These are phyloP conservation scores for Coemansia sp. DNA, from an alignment of 192 early-diverging fungal genomes.

Conservation along the genomic window DNA sequence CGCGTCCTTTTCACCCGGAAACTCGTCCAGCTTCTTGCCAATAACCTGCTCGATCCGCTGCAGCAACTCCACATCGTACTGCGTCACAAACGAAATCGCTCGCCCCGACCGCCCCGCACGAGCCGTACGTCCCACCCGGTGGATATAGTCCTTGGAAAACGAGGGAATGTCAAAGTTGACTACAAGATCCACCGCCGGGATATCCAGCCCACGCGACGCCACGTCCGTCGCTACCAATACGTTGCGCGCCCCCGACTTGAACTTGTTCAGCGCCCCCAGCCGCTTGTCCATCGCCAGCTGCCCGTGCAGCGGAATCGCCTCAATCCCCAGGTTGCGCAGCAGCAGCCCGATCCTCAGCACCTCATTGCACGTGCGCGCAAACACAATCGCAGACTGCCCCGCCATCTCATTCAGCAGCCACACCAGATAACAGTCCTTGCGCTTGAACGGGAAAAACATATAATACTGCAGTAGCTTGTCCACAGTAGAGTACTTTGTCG, in stretches of 20 bases:
- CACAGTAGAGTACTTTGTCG: constrained; percentile 94
- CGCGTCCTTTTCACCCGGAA: constrained; percentile 76
- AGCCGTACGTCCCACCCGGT: constrained; percentile 83
- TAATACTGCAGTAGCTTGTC: constrained; percentile 92
- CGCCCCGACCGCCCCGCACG: constrained; percentile 78
- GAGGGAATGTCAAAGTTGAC: constrained; percentile 96
- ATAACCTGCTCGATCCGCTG: constrained; percentile 92
- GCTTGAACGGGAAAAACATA: constrained; percentile 93
- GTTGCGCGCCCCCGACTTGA: constrained; percentile 84
- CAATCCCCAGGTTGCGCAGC: constrained; percentile 91
- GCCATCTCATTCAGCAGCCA: constrained; percentile 94
- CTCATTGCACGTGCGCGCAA: constrained; percentile 84
- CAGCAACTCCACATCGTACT: constrained; percentile 93
- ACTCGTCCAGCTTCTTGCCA: constrained; percentile 81
- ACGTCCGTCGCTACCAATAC: constrained; percentile 96
- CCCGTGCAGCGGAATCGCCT: constrained; percentile 91
- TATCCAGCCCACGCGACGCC: constrained; percentile 89
- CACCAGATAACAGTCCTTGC: constrained; percentile 91
- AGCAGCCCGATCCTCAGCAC: constrained; percentile 82
- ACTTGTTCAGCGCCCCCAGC: constrained; percentile 88
- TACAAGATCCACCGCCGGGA: constrained; percentile 91
- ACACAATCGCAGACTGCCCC: constrained; percentile 87
- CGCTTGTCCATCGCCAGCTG: constrained; percentile 92
- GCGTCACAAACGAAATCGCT: constrained; percentile 77
- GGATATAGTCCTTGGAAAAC: constrained; percentile 85